Base-by-base conservation (phyloP, 2,329 filamentous ascomycete species). In the Penicillium sp. region DNA sequence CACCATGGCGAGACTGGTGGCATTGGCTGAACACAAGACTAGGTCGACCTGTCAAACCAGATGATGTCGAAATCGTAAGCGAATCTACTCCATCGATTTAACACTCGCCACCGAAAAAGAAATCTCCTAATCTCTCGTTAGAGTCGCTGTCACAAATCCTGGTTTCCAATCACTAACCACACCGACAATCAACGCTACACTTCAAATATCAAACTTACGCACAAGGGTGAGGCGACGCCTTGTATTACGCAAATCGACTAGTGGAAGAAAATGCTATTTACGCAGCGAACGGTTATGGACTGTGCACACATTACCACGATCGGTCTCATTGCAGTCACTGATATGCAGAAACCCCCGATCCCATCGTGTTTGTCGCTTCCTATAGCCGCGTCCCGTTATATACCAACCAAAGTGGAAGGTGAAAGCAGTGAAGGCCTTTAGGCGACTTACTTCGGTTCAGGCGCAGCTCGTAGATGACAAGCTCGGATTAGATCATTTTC, bases 251-350 rank as follows among this genome's bases (percentile, higher is more conserved):
- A 10, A 14, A 9, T 1, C 40, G 35, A n/a, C 19, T 59, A 18
- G 3, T 41, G n/a, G 53, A 59, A 45, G 50, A 14, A 36, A 46
- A 59, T 54, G 51, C 50, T 48, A 35, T 54, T 30, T 57, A 57
- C 46, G 54, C 39, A 23, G 51, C 50, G 23, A 51, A 49, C 23
- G 57, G 50, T n/a, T 51, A 47, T 18, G 46, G 53, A 26, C 45
- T 56, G 27, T 56, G 49, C 40, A 38, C 13, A 27, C 26, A 52
- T 23, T 52, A 59, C 35, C 39, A 46, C 5, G 44, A 59, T 59
- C 39, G 19, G 2, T 59, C 26, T 34, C 4, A 56, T 14, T 59
- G 53, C n/a, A 16, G 1, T 6, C 40, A 46, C 4, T 50, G 54
- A 41, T 49, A 57, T 49, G 39, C 42, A 8, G 26, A 14, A 7